These are phyloP conservation scores for Podaxis sp. DNA, from an alignment of 768 basidiomycete genomes.

Conservation along the genomic window DNA sequence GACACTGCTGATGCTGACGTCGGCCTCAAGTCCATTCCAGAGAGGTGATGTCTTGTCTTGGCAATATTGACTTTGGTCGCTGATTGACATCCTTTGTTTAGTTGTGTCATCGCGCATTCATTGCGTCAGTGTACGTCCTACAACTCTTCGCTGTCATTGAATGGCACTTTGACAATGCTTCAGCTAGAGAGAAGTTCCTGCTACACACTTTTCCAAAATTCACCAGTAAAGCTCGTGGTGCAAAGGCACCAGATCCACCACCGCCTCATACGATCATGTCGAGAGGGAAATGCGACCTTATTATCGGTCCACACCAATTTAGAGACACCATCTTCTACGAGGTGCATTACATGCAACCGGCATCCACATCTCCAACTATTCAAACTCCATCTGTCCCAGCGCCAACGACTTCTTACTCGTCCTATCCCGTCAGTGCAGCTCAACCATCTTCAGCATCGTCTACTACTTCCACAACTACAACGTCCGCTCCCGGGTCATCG, in stretches of 20 bases:
- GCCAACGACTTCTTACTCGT: constrained; percentile 1
- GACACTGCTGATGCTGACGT: constrained; percentile 37
- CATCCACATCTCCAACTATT: constrained; percentile 14
- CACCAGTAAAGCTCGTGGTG: constrained; percentile 57
- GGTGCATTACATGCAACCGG: constrained; percentile 53
- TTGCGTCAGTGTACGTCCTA: constrained; percentile 59
- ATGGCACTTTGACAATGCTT: background rate
- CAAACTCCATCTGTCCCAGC: constrained; percentile 6
- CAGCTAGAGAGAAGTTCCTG: constrained; percentile 73
- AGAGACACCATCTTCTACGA: constrained; percentile 66
- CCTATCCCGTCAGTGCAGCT: constrained; percentile 3
- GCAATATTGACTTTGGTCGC: background rate
- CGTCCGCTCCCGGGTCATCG: constrained; percentile 3
- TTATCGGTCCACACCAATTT: constrained; percentile 75
- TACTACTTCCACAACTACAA: background rate
- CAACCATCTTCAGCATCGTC: background rate
- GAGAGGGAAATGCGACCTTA: constrained; percentile 64
- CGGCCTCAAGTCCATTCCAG: constrained; percentile 43
- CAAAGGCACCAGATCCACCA: constrained; percentile 47
- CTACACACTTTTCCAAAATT: constrained; percentile 66
- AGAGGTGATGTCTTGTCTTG: constrained; percentile 41
- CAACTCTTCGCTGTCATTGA: background rate
- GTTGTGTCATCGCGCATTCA: constrained; percentile 61
- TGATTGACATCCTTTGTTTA: constrained; percentile 20
- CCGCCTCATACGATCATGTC: constrained; percentile 65